These are phyloP conservation scores for Lactifluus piperatus DNA, from an alignment of 768 basidiomycete genomes.

Conservation along the genomic window DNA sequence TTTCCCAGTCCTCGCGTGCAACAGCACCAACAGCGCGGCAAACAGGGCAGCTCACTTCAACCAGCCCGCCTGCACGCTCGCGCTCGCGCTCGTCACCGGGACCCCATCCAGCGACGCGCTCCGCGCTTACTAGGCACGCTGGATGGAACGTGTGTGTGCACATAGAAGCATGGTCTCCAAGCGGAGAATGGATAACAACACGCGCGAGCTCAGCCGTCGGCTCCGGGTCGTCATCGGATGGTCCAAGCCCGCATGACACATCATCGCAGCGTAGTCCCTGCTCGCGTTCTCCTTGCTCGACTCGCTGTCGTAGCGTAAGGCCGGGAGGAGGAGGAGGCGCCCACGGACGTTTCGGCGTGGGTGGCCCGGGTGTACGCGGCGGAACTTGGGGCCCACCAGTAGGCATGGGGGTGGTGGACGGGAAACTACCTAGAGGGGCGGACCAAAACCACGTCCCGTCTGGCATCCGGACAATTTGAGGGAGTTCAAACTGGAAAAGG, in stretches of 20 bases:
- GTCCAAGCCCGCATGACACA: slow-evolving; percentile 64
- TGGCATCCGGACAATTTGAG: slow-evolving; percentile 11
- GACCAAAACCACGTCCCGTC: slow-evolving; percentile 12
- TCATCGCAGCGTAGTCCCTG: slow-evolving; percentile 66
- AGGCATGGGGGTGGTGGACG: background rate
- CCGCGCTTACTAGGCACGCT: slow-evolving; percentile 60
- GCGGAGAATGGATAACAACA: slow-evolving; percentile 30
- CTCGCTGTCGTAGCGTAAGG: slow-evolving; percentile 58
- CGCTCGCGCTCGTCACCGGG: slow-evolving; percentile 31
- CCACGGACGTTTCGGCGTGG: slow-evolving; percentile 43
- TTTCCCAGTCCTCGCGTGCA: slow-evolving; percentile 52
- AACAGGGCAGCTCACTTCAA: slow-evolving; percentile 69
- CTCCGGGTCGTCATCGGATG: slow-evolving; percentile 61
- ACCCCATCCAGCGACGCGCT: slow-evolving; percentile 55
- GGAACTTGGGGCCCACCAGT: slow-evolving; percentile 11
- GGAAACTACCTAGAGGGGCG: slow-evolving; percentile 3
- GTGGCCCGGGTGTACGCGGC: slow-evolving; percentile 25
- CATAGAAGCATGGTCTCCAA: slow-evolving; percentile 25
- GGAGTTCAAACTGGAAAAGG: slow-evolving; percentile 15
- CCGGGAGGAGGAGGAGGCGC: slow-evolving; percentile 55
- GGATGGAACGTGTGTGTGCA: slow-evolving; percentile 68
- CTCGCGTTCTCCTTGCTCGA: slow-evolving; percentile 67
- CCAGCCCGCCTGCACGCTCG: slow-evolving; percentile 26
- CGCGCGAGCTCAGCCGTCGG: slow-evolving; percentile 29
- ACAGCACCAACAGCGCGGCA: slow-evolving; percentile 60